Evolutionary conservation across 1,284 basidiomycete genomes (phyloP), one percentile per base, ranked within the genome.

Genomic region (Trichosporon ovoides): DNA sequence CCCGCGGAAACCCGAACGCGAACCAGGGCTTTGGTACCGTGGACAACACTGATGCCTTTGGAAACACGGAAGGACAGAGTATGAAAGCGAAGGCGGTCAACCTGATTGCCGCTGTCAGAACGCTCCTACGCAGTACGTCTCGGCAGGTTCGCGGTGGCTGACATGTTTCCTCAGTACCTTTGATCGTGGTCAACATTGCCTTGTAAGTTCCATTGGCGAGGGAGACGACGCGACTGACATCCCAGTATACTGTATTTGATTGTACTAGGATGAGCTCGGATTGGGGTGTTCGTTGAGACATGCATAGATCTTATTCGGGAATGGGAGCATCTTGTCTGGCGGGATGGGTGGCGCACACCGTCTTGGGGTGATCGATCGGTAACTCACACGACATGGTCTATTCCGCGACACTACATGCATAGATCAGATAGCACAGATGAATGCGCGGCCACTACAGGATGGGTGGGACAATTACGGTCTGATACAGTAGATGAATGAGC

Each of bases 81-180:
- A 80, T 98, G 64, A 97, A 97, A 79, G 84, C 84, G 57, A 85
- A 90, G 69, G 76, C 96, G 52, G 86, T 98, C 73, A 90, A 92
- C 76, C 83, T 98, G 67, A 97, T 97, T 64, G 84, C 87, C 65
- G 94, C 94, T 28, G 92, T 97, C 58, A 82, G 94, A 76, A 97
- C 92, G 56, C 81, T 98, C 63, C 88, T 98, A 87, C 85, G 95
- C 76, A 91, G 94, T 98, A 75, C 77, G 85, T 81, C 52, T 46
- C 9, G 1, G 19, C 24, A 31, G 7, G n/a, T 22, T 18, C 14
- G 38, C 49, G 49, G 36, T 52, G 57, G 53, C 28, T 49, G 60
- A 55, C 37, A n/a, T n/a, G 43, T 55, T 57, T 59, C 65, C 68
- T 80, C 59, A 94, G 91, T 95, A 81, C 91, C 91, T 43, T 79